Percentiles rank a stretch among this genome's conserved stretches.
phyloP scores from a whole-genome alignment of 306 rosid genomes.

The Rosa lucieae region DNA sequence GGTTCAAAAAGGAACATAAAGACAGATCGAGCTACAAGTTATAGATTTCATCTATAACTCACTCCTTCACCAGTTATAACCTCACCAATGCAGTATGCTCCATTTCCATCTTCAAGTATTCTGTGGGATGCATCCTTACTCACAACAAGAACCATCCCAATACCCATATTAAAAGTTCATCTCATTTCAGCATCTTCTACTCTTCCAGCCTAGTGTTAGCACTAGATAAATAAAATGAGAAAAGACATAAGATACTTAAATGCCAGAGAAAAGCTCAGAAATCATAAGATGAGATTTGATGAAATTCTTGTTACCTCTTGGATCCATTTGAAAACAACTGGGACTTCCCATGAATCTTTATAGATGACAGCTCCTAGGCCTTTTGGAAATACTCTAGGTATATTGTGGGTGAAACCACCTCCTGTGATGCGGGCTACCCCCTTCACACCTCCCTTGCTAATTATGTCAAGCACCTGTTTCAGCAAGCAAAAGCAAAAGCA shows the following conservation, averaged over 20 bases:
- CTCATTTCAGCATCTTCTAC: slow-evolving; percentile 74
- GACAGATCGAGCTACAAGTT: neutral
- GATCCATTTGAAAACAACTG: slow-evolving; percentile 77
- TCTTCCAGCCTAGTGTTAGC: slow-evolving; percentile 57
- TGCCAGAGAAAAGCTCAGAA: neutral
- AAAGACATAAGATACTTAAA: neutral
- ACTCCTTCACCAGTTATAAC: slow-evolving; percentile 59
- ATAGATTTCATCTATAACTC: slow-evolving; percentile 24
- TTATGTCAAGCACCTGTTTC: slow-evolving; percentile 68
- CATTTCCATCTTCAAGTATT: slow-evolving; percentile 43
- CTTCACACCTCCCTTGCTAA: slow-evolving; percentile 81
- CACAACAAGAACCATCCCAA: slow-evolving; percentile 89
- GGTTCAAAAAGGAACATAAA: neutral
- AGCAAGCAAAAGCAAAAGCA: neutral
- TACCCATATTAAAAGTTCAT: slow-evolving; percentile 88
- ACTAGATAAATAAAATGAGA: neutral
- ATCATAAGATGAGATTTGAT: neutral
- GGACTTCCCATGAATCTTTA: slow-evolving; percentile 71
- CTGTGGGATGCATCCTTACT: slow-evolving; percentile 51
- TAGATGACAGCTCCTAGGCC: slow-evolving; percentile 74
- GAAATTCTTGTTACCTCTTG: slow-evolving; percentile 62
- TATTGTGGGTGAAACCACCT: slow-evolving; percentile 91
- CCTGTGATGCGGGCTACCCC: slow-evolving; percentile 91
- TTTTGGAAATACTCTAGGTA: slow-evolving; percentile 83
- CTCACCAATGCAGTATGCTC: slow-evolving; percentile 67